phyloP scores from a whole-genome alignment of 768 basidiomycete species.

The Podaxis sp. region DNA sequence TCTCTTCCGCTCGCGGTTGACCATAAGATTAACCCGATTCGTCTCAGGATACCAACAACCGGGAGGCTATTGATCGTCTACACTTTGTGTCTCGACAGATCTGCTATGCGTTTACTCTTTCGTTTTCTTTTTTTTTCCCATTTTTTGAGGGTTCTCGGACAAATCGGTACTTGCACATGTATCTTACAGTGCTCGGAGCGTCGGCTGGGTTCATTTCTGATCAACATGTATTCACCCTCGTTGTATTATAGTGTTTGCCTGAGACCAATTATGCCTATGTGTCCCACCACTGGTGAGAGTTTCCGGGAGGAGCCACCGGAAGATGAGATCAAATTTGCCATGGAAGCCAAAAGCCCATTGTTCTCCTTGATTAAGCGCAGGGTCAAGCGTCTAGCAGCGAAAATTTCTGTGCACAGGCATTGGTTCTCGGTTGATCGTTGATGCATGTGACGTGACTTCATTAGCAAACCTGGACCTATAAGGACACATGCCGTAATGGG shows the following conservation, averaged over 20 bases:
- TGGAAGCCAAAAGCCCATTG: slow-evolving; percentile 9
- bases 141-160: slow-evolving; percentile 12
- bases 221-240: slow-evolving; percentile 11
- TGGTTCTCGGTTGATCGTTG: not conserved
- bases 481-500: slow-evolving; percentile 18
- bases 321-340: not conserved
- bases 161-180: slow-evolving; percentile 12
- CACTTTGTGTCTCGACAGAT: not conserved
- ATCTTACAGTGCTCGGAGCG: slow-evolving; percentile 14
- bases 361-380: slow-evolving; percentile 6
- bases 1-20: no score
- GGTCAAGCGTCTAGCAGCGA: not conserved
- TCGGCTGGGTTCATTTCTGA: slow-evolving; percentile 18
- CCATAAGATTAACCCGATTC: not conserved
- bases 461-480: slow-evolving; percentile 32
- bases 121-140: not conserved
- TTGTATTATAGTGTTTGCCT: slow-evolving; percentile 17
- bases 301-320: not conserved
- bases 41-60: slow-evolving; percentile 13
- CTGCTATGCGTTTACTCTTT: not conserved
- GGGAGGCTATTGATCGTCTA: slow-evolving; percentile 29
- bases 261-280: slow-evolving; percentile 12
- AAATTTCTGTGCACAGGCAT: slow-evolving; percentile 1
- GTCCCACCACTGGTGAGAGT: not conserved
- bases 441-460: slow-evolving; percentile 1